Evolutionary conservation across 176 grass and related monocot species (phyloP), one percentile per base, ranked within the genome.

Genomic region (Elaeis guineensis): DNA sequence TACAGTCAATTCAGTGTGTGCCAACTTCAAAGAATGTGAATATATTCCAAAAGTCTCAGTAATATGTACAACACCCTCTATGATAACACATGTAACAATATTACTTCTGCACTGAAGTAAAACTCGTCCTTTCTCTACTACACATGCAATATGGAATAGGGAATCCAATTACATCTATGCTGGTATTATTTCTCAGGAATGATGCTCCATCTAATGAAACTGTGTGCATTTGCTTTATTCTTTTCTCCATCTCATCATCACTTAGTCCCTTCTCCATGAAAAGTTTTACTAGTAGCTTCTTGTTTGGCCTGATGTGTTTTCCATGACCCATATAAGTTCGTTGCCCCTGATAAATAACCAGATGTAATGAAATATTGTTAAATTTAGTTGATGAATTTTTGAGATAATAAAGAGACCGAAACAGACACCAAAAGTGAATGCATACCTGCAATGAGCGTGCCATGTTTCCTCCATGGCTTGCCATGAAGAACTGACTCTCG

Each of bases 401-500:
- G 6, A 2, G 32, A 7, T 39, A 39, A 39, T 11, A 39, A 39
- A 11, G 32, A 39, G 32, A 39, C 8, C 6, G 8, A 39, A 39
- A 39, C 1, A 2, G 0, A 39, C 32, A 8, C 0, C 32, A 11
- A 8, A 26, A 49, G 5, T 32, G 52, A 53, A 65, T 25, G 18
- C 9, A 50, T 23, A 72, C 77, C 69, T 67, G 70, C 25, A 80
- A 63, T 16, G 64, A 52, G 4, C 70, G 65, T 0, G 72, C 79
- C 79, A 82, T 82, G 39, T 82, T 82, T 62, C 79, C 79, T n/a
- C 79, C 79, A 58, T 82, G 79, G 29, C 61, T 76, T 7, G 72
- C 72, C 16, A 82, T 29, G 72, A 82, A 82, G 30, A 82, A 53
- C 16, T 71, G 44, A 16, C 79, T 82, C 61, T 66, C 60, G 0